Percentiles rank a stretch among this genome's conserved stretches.
These are phyloP conservation scores for Populus nigra DNA, from an alignment of 345 rosid species.

Conservation along the genomic window DNA sequence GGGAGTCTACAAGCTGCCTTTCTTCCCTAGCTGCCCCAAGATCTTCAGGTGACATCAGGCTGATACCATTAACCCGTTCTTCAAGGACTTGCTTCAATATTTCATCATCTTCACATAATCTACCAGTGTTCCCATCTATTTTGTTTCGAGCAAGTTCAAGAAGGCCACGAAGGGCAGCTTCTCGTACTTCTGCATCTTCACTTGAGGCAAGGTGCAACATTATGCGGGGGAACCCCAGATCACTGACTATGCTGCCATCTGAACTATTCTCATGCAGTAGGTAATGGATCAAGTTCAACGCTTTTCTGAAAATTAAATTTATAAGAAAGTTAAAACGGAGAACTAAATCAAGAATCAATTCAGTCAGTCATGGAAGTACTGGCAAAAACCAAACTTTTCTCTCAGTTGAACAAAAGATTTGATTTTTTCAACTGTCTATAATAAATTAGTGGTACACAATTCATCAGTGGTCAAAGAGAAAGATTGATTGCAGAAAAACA, in stretches of 20 bases:
- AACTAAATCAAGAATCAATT: not conserved
- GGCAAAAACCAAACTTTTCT: not conserved
- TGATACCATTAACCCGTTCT: slow-evolving; percentile 59
- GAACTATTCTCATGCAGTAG: slow-evolving; percentile 69
- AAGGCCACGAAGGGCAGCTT: slow-evolving; percentile 75
- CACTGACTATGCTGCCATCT: slow-evolving; percentile 55
- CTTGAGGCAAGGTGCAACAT: slow-evolving; percentile 83
- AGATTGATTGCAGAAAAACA: not conserved
- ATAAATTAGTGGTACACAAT: not conserved
- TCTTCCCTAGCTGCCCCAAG: slow-evolving; percentile 80
- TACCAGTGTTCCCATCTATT: slow-evolving; percentile 32
- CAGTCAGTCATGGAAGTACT: not conserved
- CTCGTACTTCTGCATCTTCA: slow-evolving; percentile 69
- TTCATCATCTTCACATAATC: slow-evolving; percentile 46
- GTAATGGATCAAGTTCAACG: slow-evolving; percentile 81
- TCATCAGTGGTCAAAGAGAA: not conserved
- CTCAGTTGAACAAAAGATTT: not conserved
- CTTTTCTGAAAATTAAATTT: slow-evolving; percentile 58
- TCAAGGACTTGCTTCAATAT: slow-evolving; percentile 68
- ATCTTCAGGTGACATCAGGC: slow-evolving; percentile 69
- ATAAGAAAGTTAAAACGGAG: not conserved
- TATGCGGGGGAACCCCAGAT: slow-evolving; percentile 74
- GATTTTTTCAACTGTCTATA: not conserved
- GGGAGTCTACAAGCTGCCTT: slow-evolving; percentile 71
- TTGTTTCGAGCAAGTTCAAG: slow-evolving; percentile 60